Evolutionary conservation across 768 basidiomycete genomes (phyloP), one percentile per base, ranked within the genome.

Genomic region (Rubroboletus satanas): DNA sequence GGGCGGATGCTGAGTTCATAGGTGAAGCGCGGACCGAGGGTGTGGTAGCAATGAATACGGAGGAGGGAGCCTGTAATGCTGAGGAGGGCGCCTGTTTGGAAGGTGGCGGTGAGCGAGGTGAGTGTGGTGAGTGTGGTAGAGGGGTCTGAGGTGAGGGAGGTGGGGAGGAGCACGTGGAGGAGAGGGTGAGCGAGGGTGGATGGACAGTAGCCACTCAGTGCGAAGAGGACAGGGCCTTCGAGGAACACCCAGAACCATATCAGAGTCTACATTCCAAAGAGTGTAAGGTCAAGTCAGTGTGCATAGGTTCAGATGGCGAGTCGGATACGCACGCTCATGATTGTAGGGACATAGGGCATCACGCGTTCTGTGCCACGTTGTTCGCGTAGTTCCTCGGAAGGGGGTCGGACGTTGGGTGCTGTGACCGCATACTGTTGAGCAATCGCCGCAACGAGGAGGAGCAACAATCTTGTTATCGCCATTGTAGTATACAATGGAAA

Each of bases 21-120:
- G 10, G 62, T 71, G 38, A 66, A 70, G 36, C 33, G 37, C 1
- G 28, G 3, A 7, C 69, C 69, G 43, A 71, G 65, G n/a, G 36
- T 21, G 43, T 7, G 49, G 42, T 35, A 67, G 44, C 65, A 66
- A 37, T 50, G 18, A 0, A 33, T 37, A 23, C 64, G 64, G 41
- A 70, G 38, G 36, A 51, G 23, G 11, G 37, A 7, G 3, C 62
- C 55, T 0, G 45, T 0, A 32, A 61, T 18, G 2, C 15, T 28
- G 46, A 60, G 18, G 14, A 52, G 0, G 7, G 29, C 38, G n/a
- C 64, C 59, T 0, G 36, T n/a, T 33, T 61, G 41, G 18, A 59
- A 61, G 42, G 43, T 35, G 2, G 56, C 56, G 4, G 60, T 53
- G 39, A 59, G 44, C 14, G 36, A 32, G 18, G 48, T 62, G 62